Percentiles rank a stretch among this genome's conserved stretches.
Evolutionary conservation across 306 rosid genomes (phyloP).

Genomic region (Echinosophora koreensis): DNA sequence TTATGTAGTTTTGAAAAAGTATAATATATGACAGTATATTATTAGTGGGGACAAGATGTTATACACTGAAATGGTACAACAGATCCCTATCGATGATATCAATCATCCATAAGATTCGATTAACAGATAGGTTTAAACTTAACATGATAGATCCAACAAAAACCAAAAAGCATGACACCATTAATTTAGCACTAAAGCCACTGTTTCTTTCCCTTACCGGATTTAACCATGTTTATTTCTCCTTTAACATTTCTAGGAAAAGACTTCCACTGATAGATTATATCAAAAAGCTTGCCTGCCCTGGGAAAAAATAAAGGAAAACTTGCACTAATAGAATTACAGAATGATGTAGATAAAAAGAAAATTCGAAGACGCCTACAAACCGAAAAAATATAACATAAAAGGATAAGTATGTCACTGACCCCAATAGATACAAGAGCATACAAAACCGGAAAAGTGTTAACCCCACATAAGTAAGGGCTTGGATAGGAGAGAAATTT

Average conservation of each 20-base stretch:
- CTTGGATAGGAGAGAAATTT: slow-evolving; percentile 42
- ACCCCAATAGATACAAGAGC: slow-evolving; percentile 45
- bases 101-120: not conserved
- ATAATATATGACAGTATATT: no score
- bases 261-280: no score
- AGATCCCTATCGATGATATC: no score
- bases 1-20: no score
- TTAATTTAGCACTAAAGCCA: not conserved
- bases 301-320: not conserved
- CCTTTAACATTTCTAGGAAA: not conserved
- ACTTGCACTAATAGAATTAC: not conserved
- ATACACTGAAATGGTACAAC: no score
- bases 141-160: not conserved
- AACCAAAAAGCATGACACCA: not conserved
- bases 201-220: not conserved
- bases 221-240: not conserved
- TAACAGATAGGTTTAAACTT: not conserved
- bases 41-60: no score
- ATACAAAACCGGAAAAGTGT: slow-evolving; percentile 9
- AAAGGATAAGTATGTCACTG: not conserved
- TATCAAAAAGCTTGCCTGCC: no score
- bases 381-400: not conserved
- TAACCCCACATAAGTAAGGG: slow-evolving; percentile 3
- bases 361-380: not conserved
- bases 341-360: not conserved